Evolutionary conservation across 176 grass and related monocot genomes (phyloP), one percentile per base, ranked within the genome.

Genomic region (Leersia perrieri): DNA sequence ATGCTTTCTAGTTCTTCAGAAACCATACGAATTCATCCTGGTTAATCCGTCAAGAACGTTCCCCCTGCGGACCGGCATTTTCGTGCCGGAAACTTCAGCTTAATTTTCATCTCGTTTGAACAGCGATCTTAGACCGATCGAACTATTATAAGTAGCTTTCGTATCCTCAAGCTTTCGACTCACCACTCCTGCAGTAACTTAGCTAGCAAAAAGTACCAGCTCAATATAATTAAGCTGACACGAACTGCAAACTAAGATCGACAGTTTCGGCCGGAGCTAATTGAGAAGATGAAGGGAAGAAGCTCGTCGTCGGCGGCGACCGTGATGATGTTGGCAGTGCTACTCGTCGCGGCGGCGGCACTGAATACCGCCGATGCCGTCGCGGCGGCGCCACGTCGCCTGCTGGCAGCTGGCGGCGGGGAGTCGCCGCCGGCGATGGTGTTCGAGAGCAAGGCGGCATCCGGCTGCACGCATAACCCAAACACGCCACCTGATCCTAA

Each of bases 31-130:
- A 14, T 62, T 63, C n/a, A 26, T 9, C 4, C 31, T 22, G 60
- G 22, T 41, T 11, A 58, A 70, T 70, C 65, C 65, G 47, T 80
- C 78, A 70, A 80, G 29, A 80, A 80, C 65, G 78, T 40, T 12
- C 20, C 20, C 8, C 47, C 16, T 38, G 4, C 65, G 3, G n/a
- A 58, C 53, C 23, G 15, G 12, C 23, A 53, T 58, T 35, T 44
- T 27, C 64, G 65, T 3, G 18, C 49, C 20, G 45, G 25, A 68
- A 67, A 69, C n/a, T 47, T 71, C 68, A 71, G 25, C 68, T 32
- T 58, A 25, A 58, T 58, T 58, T 23, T 58, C 53, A 0, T 36
- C 20, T 67, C 67, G 22, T 70, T 12, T 42, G 67, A 15, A 42
- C 36, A 9, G 32, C 1, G 64, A 67, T n/a, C n/a, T n/a, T n/a